Evolutionary conservation across 768 basidiomycete genomes (phyloP).

Genomic region (Podaxis sp.): DNA sequence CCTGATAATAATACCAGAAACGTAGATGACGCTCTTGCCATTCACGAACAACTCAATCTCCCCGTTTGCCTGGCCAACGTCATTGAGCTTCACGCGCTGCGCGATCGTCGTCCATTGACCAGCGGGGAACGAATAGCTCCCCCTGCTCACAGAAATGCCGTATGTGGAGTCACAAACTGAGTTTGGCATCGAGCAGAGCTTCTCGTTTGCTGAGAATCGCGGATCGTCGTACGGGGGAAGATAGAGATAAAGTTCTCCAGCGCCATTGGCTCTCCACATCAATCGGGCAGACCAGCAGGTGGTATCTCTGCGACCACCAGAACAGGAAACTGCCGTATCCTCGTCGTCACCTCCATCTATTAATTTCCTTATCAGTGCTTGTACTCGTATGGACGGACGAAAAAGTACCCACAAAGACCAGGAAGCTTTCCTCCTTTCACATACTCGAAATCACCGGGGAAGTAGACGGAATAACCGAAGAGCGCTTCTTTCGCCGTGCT

Average conservation of each 20-base stretch:
- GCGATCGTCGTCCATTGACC: constrained; percentile 62
- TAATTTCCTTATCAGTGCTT: constrained; percentile 1
- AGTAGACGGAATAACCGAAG: constrained; percentile 55
- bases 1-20: constrained; percentile 49
- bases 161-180: constrained; percentile 48
- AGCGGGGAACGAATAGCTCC: constrained; percentile 50
- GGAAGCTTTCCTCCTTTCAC: constrained; percentile 66
- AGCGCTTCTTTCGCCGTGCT: constrained; percentile 58
- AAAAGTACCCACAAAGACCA: constrained; percentile 51
- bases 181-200: constrained; percentile 39
- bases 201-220: constrained; percentile 41
- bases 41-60: constrained; percentile 61
- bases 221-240: constrained; percentile 44
- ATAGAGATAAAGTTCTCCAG: constrained; percentile 66
- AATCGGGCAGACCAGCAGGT: constrained; percentile 57
- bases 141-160: constrained; percentile 18
- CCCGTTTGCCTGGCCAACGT: constrained; percentile 61
- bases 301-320: constrained; percentile 54
- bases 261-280: constrained; percentile 61
- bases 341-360: constrained; percentile 52
- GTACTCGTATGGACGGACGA: neutral
- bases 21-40: constrained; percentile 55
- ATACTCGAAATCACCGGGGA: constrained; percentile 56
- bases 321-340: constrained; percentile 47
- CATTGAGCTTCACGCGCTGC: constrained; percentile 71